Evolutionary conservation across 1,284 basidiomycete genomes (phyloP).

Genomic region (Leccinum variabile): DNA sequence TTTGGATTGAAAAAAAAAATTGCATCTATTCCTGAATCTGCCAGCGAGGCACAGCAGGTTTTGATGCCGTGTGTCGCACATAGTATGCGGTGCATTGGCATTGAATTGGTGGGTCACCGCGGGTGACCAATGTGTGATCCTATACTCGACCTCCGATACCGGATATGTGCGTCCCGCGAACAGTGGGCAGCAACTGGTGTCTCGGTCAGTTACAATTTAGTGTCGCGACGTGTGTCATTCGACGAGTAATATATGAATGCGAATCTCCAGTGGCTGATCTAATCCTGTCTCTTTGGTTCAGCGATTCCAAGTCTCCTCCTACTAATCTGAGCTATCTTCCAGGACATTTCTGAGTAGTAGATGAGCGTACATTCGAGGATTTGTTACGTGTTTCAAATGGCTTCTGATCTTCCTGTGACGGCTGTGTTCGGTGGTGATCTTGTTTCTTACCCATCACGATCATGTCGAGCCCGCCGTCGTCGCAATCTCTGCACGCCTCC

Average conservation of each 20-base stretch:
- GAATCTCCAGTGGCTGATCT: neutral
- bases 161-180: neutral
- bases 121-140: neutral
- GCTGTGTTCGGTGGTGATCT: slow-evolving; percentile 7
- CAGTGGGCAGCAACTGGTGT: neutral
- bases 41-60: neutral
- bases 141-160: neutral
- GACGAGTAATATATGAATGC: too few species aligned
- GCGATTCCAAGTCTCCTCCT: neutral
- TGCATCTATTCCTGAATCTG: neutral
- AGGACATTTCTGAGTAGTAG: neutral
- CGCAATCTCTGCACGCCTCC: slow-evolving; percentile 33
- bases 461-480: slow-evolving; percentile 33
- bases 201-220: neutral
- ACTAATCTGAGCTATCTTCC: neutral
- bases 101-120: neutral
- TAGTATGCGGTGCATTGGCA: neutral
- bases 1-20: neutral
- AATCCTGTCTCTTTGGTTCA: neutral
- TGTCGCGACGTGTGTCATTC: neutral
- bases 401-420: neutral
- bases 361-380: neutral
- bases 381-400: neutral
- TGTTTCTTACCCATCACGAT: slow-evolving; percentile 21
- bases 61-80: neutral